Percentiles rank a stretch among this genome's conserved stretches.
phyloP scores from a whole-genome alignment of 2,329 filamentous ascomycete species.

The Whalleya microplaca region DNA sequence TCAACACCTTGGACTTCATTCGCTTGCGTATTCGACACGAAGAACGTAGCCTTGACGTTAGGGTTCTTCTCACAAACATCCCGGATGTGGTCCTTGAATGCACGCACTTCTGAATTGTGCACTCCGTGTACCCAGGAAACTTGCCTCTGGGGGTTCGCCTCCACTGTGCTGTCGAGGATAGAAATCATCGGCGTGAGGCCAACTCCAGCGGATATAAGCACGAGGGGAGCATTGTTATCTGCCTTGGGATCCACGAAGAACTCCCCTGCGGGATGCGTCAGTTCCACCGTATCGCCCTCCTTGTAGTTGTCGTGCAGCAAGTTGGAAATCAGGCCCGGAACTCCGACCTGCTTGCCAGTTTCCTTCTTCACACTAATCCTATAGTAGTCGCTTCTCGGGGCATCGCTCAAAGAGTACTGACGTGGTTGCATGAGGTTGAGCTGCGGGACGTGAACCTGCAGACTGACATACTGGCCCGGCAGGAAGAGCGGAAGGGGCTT shows the following conservation, averaged over 20 bases:
- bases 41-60: slow-evolving; percentile 59
- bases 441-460: slow-evolving; percentile 64
- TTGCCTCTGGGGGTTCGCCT: slow-evolving; percentile 43
- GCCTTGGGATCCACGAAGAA: slow-evolving; percentile 62
- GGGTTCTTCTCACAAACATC: slow-evolving; percentile 45
- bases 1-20: slow-evolving; percentile 53
- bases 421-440: slow-evolving; percentile 69
- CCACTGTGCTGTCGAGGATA: slow-evolving; percentile 58
- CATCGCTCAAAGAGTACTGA: slow-evolving; percentile 76
- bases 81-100: slow-evolving; percentile 58
- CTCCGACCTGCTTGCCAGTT: slow-evolving; percentile 40
- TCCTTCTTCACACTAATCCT: slow-evolving; percentile 76
- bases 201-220: slow-evolving; percentile 70
- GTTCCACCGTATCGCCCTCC: slow-evolving; percentile 56
- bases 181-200: slow-evolving; percentile 69
- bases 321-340: slow-evolving; percentile 57
- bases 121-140: slow-evolving; percentile 68
- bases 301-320: slow-evolving; percentile 52
- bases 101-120: slow-evolving; percentile 52
- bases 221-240: slow-evolving; percentile 54
- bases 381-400: slow-evolving; percentile 57
- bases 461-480: slow-evolving; percentile 75
- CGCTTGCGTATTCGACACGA: slow-evolving; percentile 55
- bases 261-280: slow-evolving; percentile 60
- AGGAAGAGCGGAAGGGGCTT: slow-evolving; percentile 60